Percentiles rank a stretch among this genome's conserved stretches.
phyloP scores from a whole-genome alignment of 1,284 basidiomycete genomes.

The Earliella scabrosa region DNA sequence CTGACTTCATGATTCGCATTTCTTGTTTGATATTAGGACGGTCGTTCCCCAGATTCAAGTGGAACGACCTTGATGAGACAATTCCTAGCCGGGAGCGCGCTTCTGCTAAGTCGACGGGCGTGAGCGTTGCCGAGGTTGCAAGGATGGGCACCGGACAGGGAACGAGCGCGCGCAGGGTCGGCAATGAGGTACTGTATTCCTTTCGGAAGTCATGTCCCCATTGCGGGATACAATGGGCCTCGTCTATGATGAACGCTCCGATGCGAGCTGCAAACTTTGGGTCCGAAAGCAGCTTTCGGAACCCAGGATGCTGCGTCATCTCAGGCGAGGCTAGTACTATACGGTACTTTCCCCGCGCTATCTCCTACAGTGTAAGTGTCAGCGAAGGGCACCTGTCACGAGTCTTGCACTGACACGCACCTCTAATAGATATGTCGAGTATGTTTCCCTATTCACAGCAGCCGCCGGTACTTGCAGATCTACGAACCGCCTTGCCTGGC shows the following conservation, averaged over 20 bases:
- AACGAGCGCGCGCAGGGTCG: background rate
- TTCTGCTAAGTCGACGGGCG: conserved; percentile 28
- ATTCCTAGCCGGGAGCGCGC: conserved; percentile 8
- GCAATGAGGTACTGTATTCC: background rate
- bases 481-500: too few species aligned
- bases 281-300: too few species aligned
- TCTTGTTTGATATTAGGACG: conserved; percentile 1
- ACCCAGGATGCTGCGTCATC: too few species aligned
- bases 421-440: too few species aligned
- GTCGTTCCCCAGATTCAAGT: conserved; percentile 15
- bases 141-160: background rate
- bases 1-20: conserved; percentile 29
- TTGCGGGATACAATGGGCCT: conserved; percentile 5
- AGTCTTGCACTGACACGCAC: too few species aligned
- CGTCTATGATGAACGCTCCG: background rate
- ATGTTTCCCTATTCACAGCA: too few species aligned
- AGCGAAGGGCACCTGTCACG: too few species aligned
- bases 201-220: background rate
- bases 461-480: too few species aligned
- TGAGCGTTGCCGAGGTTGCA: conserved; percentile 26
- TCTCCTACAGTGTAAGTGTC: too few species aligned
- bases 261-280: background rate
- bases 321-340: too few species aligned
- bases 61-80: background rate
- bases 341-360: too few species aligned